Conservation (phyloP, 108 stramenopile species). For the Mediolabrus comicus region DNA sequence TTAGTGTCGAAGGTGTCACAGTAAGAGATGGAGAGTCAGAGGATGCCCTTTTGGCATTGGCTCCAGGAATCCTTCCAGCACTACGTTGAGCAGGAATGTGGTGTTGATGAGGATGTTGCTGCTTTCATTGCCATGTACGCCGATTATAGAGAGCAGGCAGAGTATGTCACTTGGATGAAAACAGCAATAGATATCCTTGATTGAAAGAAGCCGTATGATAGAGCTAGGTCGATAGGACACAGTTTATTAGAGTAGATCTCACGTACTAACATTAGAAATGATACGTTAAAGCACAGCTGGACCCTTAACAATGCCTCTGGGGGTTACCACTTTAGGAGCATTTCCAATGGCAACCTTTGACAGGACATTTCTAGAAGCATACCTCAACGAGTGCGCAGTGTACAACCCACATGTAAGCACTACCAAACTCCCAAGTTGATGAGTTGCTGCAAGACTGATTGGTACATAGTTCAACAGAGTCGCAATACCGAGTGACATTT, state of each 20-base stretch:
- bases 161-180: constrained; percentile 45
- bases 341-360: constrained; percentile 13
- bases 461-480: constrained; percentile 97
- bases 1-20: constrained; percentile 56
- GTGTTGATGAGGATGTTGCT: constrained; percentile 64
- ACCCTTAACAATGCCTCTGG: constrained; percentile 14
- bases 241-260: not conserved
- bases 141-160: constrained; percentile 72
- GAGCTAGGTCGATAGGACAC: not conserved
- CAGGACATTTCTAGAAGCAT: constrained; percentile 51
- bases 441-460: constrained; percentile 88
- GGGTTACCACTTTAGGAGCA: not conserved
- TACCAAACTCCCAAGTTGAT: constrained; percentile 95
- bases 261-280: not conserved
- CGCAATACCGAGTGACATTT: constrained; percentile 92
- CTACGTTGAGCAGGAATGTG: constrained; percentile 61
- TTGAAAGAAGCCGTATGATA: not conserved
- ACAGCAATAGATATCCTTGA: constrained; percentile 27
- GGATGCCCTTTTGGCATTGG: constrained; percentile 14
- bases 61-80: constrained; percentile 61
- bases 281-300: not conserved
- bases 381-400: constrained; percentile 77
- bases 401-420: constrained; percentile 89
- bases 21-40: constrained; percentile 48
- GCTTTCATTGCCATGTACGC: constrained; percentile 73